These are phyloP conservation scores for Debaryomyces psychrophilus DNA, from an alignment of 1,139 yeast species.

Conservation along the genomic window DNA sequence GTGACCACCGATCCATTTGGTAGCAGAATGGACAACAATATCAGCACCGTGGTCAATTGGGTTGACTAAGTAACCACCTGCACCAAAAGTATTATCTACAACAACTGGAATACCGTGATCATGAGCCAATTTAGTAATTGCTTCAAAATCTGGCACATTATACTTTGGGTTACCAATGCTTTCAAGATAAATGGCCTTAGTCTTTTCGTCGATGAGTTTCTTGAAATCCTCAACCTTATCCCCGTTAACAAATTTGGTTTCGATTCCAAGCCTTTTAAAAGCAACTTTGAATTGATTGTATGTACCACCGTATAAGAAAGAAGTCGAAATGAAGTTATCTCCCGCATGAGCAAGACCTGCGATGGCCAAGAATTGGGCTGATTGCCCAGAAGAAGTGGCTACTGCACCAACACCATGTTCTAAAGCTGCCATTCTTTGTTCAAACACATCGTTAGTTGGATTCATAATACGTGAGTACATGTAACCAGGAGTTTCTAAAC, in stretches of 20 bases:
- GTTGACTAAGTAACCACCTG: slow-evolving; percentile 86
- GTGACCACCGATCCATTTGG: slow-evolving; percentile 98
- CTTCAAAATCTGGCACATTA: slow-evolving; percentile 89
- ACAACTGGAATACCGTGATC: slow-evolving; percentile 88
- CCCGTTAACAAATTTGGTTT: slow-evolving; percentile 80
- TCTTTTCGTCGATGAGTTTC: slow-evolving; percentile 73
- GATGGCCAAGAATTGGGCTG: slow-evolving; percentile 88
- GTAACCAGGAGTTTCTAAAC: slow-evolving; percentile 78
- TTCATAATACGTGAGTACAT: slow-evolving; percentile 89
- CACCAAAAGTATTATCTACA: slow-evolving; percentile 97
- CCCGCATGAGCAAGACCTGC: slow-evolving; percentile 85
- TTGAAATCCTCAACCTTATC: slow-evolving; percentile 73
- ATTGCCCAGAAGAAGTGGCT: slow-evolving; percentile 93
- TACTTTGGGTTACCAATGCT: slow-evolving; percentile 93
- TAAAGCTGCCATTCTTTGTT: slow-evolving; percentile 86
- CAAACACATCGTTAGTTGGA: slow-evolving; percentile 91
- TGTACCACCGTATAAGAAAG: slow-evolving; percentile 95
- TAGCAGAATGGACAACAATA: slow-evolving; percentile 85
- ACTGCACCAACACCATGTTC: slow-evolving; percentile 92
- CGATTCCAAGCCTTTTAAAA: slow-evolving; percentile 85
- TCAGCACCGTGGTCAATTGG: slow-evolving; percentile 93
- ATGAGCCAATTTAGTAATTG: slow-evolving; percentile 76
- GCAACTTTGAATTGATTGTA: slow-evolving; percentile 93
- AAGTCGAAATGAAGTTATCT: slow-evolving; percentile 84
- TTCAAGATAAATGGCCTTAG: slow-evolving; percentile 89